These are phyloP conservation scores for Podospora didyma DNA, from an alignment of 495 filamentous ascomycete genomes.

Conservation along the genomic window DNA sequence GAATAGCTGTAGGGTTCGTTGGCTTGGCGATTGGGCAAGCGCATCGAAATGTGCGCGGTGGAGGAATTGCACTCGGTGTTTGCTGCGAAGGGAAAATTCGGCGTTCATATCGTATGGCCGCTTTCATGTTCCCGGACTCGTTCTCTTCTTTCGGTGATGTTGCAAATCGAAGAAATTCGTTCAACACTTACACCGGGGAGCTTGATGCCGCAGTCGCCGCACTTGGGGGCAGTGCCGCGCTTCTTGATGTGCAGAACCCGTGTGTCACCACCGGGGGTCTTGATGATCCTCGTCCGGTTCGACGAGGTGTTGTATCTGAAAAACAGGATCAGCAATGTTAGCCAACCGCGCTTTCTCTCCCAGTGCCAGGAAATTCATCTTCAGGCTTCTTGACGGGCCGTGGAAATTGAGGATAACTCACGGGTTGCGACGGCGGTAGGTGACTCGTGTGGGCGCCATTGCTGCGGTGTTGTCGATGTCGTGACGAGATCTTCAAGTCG, in stretches of 20 bases:
- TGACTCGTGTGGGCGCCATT: conserved; percentile 55
- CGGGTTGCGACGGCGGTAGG: conserved; percentile 84
- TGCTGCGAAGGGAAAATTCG: neutral
- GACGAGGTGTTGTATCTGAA: conserved; percentile 90
- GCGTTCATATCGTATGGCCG: neutral
- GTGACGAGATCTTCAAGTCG: conserved; percentile 41
- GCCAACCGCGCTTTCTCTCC: neutral
- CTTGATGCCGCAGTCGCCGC: conserved; percentile 97
- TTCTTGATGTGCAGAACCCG: conserved; percentile 99
- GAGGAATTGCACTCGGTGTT: neutral
- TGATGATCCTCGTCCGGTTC: conserved; percentile 94
- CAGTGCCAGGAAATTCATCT: neutral
- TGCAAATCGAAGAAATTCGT: neutral
- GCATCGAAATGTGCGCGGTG: too few relatives aligned
- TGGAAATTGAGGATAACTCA: conserved; percentile 50
- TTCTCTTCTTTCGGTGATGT: neutral
- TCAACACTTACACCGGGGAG: conserved; percentile 77
- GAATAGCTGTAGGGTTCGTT: too few relatives aligned
- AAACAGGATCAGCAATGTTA: neutral
- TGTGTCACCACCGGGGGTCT: conserved; percentile 91
- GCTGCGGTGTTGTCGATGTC: conserved; percentile 56
- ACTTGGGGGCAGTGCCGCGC: conserved; percentile 92
- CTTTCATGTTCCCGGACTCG: neutral
- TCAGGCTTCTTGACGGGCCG: conserved; percentile 1
- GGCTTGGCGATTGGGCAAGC: too few relatives aligned